phyloP scores from a whole-genome alignment of 176 grass and related monocot genomes.

The Carex pumila region DNA sequence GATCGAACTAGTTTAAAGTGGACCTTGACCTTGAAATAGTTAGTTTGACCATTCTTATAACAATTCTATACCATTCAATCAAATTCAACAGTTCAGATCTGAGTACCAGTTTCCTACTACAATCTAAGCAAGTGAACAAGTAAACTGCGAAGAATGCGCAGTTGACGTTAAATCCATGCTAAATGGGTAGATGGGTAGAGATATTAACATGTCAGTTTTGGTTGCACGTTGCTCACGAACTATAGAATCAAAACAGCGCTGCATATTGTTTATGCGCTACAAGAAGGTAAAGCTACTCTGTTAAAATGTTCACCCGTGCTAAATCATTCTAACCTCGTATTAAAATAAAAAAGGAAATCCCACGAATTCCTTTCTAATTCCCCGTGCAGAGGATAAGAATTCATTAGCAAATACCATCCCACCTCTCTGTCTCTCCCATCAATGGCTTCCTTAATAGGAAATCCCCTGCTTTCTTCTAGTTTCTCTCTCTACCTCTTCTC shows the following conservation, averaged over 20 bases:
- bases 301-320: too few species aligned
- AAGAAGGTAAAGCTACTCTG: too few species aligned
- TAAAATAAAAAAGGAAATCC: neutral
- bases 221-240: too few species aligned
- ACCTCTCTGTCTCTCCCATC: neutral
- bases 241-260: too few species aligned
- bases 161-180: neutral
- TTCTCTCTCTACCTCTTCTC: constrained; percentile 24
- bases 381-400: too few species aligned
- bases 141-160: too few species aligned
- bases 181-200: too few species aligned
- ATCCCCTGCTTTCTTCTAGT: constrained; percentile 13
- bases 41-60: neutral
- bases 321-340: too few species aligned
- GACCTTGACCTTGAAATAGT: too few species aligned
- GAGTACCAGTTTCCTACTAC: neutral
- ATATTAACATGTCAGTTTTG: too few species aligned
- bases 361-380: neutral
- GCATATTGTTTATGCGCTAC: too few species aligned
- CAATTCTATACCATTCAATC: neutral
- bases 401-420: neutral
- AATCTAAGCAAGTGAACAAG: neutral
- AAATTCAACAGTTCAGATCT: neutral
- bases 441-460: neutral
- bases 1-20: too few species aligned